Evolutionary conservation across 108 stramenopile genomes (phyloP), one percentile per base, ranked within the genome.

Genomic region (Conticribra guillardii): DNA sequence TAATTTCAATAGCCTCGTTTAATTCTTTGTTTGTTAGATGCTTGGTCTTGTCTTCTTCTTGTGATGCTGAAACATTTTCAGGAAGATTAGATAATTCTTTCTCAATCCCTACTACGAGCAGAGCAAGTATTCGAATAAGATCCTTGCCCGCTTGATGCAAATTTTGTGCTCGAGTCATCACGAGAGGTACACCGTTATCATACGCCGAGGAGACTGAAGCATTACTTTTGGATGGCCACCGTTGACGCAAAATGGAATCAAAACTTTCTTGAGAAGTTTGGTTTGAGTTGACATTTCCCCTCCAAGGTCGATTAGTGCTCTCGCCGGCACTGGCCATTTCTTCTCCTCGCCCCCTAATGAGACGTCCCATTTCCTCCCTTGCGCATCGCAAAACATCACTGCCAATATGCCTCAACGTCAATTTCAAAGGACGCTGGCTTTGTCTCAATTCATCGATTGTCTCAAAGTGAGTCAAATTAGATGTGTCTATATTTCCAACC

Each of bases 391-490:
- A 60, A 2, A 88, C 76, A 46, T 88, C 89, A 19, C 83, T 80
- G 37, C 80, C 57, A 32, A 94, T 82, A 53, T 80, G 84, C 2
- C 90, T 75, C 45, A 95, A 74, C 11, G 89, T 85, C 21, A 95
- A 72, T 46, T 84, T 84, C 26, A 95, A 71, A 5, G 94, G 94
- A 8, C 94, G 81, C 61, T 89, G 83, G 61, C 87, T 88, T 65
- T 89, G 89, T 41, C 94, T 80, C 65, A 95, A 69, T 60, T 92
- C 91, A 67, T 95, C 94, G 62, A 95, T 95, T 27, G 90, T 92
- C 71, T 95, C 94, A 76, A 92, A 95, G 68, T 95, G 94, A 2
- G 94, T 95, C 54, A 90, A 70, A 53, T 91, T 89, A 30, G 78
- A 81, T 0, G 94, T 95, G 60, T 91, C 91, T 32, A 90, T 73